phyloP scores from a whole-genome alignment of 2,329 filamentous ascomycete genomes.

The Lachnellula cervina region DNA sequence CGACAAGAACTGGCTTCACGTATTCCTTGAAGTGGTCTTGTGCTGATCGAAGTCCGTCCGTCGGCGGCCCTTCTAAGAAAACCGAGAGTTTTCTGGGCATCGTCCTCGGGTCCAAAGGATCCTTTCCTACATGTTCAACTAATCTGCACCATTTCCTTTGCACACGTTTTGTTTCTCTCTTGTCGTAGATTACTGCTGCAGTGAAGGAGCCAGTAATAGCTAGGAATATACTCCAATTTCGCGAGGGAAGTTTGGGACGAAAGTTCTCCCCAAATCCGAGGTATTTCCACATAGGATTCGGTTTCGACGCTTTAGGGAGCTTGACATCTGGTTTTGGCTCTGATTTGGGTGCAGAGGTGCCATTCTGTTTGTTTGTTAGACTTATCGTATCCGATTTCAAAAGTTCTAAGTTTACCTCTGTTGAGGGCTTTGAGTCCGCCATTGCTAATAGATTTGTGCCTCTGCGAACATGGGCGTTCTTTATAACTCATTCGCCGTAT shows the following conservation, averaged over 20 bases:
- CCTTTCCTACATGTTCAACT: constrained; percentile 77
- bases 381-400: neutral
- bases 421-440: constrained; percentile 25
- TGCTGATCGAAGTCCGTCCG: constrained; percentile 76
- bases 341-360: constrained; percentile 33
- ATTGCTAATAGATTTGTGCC: constrained; percentile 7
- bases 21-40: constrained; percentile 96
- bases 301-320: constrained; percentile 41
- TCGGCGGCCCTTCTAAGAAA: constrained; percentile 79
- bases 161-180: constrained; percentile 77
- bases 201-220: constrained; percentile 72
- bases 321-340: constrained; percentile 32
- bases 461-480: neutral
- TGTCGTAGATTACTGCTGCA: constrained; percentile 83
- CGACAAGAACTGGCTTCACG: constrained; percentile 85
- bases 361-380: constrained; percentile 15
- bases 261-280: constrained; percentile 76
- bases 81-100: constrained; percentile 82
- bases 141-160: constrained; percentile 82
- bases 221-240: constrained; percentile 97
- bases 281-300: constrained; percentile 71
- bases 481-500: neutral
- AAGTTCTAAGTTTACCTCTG: constrained; percentile 16
- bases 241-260: constrained; percentile 78
- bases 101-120: constrained; percentile 65